phyloP scores from a whole-genome alignment of 306 rosid species.

The Pachyrhizus erosus region DNA sequence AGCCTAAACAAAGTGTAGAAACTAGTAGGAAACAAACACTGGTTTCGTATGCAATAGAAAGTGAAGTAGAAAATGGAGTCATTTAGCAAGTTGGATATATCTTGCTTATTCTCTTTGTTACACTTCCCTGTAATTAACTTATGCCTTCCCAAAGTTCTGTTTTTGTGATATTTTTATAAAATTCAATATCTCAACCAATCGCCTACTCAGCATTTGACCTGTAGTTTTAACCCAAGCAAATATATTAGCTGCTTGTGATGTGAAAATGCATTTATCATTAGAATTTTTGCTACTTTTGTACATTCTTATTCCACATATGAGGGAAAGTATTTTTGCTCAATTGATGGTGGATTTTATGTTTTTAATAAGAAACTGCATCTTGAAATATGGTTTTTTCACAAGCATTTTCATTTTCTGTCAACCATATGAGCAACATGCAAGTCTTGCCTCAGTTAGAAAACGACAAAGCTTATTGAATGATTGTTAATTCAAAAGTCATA shows the following conservation, averaged over 20 bases:
- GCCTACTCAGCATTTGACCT: background rate
- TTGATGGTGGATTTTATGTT: too few species aligned
- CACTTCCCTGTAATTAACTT: constrained; percentile 12
- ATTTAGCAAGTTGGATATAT: constrained; percentile 26
- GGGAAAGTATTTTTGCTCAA: too few species aligned
- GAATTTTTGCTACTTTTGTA: background rate
- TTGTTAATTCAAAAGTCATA: too few species aligned
- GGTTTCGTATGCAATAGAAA: constrained; percentile 30
- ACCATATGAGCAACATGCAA: too few species aligned
- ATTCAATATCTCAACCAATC: background rate
- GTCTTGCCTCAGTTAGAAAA: too few species aligned
- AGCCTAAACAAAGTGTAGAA: constrained; percentile 32
- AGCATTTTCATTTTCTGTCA: too few species aligned
- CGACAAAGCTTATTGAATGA: too few species aligned
- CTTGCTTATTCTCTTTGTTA: background rate
- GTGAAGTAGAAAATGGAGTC: constrained; percentile 3
- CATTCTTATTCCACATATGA: background rate
- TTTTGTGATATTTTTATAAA: background rate
- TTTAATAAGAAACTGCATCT: too few species aligned
- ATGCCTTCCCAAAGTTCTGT: constrained; percentile 23
- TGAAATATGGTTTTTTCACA: too few species aligned
- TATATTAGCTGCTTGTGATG: background rate
- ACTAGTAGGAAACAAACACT: constrained; percentile 11
- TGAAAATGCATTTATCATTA: background rate
- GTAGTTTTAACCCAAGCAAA: too few species aligned